Percentiles rank a stretch among this genome's conserved stretches.
These are phyloP conservation scores for Gautieria morchelliformis DNA, from an alignment of 768 basidiomycete genomes.

Conservation along the genomic window DNA sequence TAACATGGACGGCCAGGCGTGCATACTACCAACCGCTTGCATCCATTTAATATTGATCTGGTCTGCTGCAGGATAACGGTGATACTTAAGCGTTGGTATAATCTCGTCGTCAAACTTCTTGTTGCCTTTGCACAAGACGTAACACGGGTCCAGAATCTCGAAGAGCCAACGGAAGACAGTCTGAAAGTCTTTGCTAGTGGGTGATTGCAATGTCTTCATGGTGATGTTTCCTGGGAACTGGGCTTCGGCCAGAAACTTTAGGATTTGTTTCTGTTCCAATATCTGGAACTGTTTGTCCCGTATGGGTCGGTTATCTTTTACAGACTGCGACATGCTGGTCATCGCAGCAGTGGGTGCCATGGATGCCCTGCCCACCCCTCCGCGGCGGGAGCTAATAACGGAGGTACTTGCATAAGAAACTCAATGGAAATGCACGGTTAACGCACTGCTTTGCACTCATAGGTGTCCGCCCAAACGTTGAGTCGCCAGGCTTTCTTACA, in stretches of 20 bases:
- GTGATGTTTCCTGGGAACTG: conserved; percentile 43
- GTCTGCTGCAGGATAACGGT: conserved; percentile 74
- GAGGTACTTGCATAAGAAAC: not conserved
- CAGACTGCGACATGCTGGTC: conserved; percentile 37
- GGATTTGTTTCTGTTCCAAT: conserved; percentile 71
- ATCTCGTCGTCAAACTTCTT: conserved; percentile 76
- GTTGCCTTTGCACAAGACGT: conserved; percentile 40
- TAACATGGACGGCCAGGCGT: conserved; percentile 85
- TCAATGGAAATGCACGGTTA: conserved; percentile 4
- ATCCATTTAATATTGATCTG: conserved; percentile 80
- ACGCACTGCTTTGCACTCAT: conserved; percentile 46
- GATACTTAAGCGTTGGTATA: conserved; percentile 57
- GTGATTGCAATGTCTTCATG: conserved; percentile 59
- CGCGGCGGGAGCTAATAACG: conserved; percentile 53
- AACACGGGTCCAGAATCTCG: conserved; percentile 56
- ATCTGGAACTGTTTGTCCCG: conserved; percentile 66
- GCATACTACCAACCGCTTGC: conserved; percentile 78
- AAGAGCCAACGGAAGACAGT: conserved; percentile 76
- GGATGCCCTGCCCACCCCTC: conserved; percentile 50
- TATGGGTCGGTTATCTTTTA: conserved; percentile 70
- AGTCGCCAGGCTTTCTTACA: conserved; percentile 45
- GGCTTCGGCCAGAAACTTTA: conserved; percentile 54
- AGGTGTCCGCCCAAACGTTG: conserved; percentile 57
- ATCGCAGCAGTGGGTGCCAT: conserved; percentile 31
- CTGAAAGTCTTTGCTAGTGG: conserved; percentile 82